Conservation (phyloP, 495 filamentous ascomycete species). For the Penicillium paxilli region DNA sequence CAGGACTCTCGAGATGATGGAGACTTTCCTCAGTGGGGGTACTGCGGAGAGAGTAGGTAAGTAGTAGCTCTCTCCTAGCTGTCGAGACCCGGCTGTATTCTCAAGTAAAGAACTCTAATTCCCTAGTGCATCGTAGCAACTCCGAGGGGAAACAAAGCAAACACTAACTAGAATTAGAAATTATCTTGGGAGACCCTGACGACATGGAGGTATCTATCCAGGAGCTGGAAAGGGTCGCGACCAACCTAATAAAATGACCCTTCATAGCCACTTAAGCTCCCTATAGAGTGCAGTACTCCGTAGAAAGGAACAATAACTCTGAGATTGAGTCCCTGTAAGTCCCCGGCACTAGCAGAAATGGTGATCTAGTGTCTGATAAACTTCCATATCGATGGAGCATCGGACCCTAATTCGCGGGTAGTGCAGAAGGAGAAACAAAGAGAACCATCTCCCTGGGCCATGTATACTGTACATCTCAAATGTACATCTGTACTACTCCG, state of each 20-base stretch:
- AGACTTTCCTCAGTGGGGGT: background rate
- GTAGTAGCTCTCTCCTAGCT: background rate
- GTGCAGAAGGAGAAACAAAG: background rate
- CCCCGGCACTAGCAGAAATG: conserved; percentile 6
- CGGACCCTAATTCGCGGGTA: conserved; percentile 5
- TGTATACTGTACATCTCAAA: background rate
- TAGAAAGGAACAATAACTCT: background rate
- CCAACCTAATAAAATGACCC: too few species aligned
- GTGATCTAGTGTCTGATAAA: conserved; percentile 19
- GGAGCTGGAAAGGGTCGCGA: background rate
- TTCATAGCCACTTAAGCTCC: too few species aligned
- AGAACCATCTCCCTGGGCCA: conserved; percentile 2
- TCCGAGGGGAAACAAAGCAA: background rate
- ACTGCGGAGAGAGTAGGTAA: too few species aligned
- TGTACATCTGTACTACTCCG: background rate
- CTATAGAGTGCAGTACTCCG: too few species aligned
- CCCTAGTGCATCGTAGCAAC: background rate
- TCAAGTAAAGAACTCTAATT: background rate
- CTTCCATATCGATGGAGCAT: conserved; percentile 5
- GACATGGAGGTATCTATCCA: background rate
- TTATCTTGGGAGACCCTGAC: background rate
- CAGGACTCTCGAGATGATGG: background rate
- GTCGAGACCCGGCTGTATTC: background rate
- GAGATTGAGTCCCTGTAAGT: conserved; percentile 5
- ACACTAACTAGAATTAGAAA: background rate